Evolutionary conservation across 2,329 filamentous ascomycete genomes (phyloP).

Genomic region (Fusarium duplospermum): DNA sequence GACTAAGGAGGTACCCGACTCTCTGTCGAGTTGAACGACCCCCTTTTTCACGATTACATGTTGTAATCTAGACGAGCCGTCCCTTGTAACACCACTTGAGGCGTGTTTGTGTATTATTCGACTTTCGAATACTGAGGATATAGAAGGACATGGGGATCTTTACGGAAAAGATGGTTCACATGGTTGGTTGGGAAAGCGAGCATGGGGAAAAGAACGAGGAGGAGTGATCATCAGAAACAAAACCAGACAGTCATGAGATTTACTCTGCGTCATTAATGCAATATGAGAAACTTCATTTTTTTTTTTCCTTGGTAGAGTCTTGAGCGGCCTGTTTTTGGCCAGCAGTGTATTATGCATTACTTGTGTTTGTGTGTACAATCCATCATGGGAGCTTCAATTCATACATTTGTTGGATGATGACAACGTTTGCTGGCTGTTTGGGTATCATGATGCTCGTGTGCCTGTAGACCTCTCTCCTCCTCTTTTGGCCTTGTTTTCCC

Average conservation of each 20-base stretch:
- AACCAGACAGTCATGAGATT: constrained; percentile 36
- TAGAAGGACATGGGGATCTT: constrained; percentile 35
- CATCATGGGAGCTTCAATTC: constrained; percentile 40
- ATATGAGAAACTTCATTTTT: constrained; percentile 40
- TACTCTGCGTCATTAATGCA: constrained; percentile 47
- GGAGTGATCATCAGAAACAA: constrained; percentile 32
- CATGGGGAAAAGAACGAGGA: constrained; percentile 33
- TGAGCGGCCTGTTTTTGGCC: constrained; percentile 33
- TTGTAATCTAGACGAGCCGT: constrained; percentile 27
- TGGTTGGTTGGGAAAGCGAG: constrained; percentile 39
- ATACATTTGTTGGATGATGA: constrained; percentile 42
- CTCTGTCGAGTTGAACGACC: constrained; percentile 12
- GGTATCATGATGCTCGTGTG: constrained; percentile 48
- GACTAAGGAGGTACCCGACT: constrained; percentile 57
- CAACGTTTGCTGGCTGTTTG: constrained; percentile 39
- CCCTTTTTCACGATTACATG: constrained; percentile 21
- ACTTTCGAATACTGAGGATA: constrained; percentile 32
- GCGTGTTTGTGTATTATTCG: constrained; percentile 25
- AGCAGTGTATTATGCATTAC: constrained; percentile 49
- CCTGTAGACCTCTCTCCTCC: constrained; percentile 30
- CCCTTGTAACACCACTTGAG: constrained; percentile 18
- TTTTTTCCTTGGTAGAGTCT: constrained; percentile 30
- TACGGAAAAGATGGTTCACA: constrained; percentile 34
- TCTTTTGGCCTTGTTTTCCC: constrained; percentile 23
- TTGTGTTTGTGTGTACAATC: constrained; percentile 42